Conservation (phyloP, 2,329 filamentous ascomycete species). For the Chalara sp. region DNA sequence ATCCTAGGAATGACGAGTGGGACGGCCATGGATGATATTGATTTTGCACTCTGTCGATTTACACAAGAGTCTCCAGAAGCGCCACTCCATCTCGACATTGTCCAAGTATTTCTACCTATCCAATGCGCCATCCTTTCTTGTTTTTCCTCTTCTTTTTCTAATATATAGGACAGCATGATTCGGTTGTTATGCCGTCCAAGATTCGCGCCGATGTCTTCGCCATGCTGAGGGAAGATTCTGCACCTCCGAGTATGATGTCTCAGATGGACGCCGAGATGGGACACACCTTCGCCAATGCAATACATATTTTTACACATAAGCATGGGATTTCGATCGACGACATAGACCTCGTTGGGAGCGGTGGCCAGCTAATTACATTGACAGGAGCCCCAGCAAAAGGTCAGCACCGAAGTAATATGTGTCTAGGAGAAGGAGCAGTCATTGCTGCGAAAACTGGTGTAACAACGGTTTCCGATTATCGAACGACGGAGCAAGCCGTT, state of each 20-base stretch:
- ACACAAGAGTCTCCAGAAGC: slow-evolving; percentile 26
- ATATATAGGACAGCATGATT: slow-evolving; percentile 20
- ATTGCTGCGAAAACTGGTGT: slow-evolving; percentile 28
- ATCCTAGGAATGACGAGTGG: slow-evolving; percentile 26
- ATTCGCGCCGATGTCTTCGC: slow-evolving; percentile 26
- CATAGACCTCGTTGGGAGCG: slow-evolving; percentile 26
- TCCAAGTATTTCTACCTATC: slow-evolving; percentile 17
- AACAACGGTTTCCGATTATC: slow-evolving; percentile 27
- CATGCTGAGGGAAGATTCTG: slow-evolving; percentile 26
- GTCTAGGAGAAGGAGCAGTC: slow-evolving; percentile 26
- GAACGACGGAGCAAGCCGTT: slow-evolving; percentile 28
- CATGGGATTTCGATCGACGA: slow-evolving; percentile 24
- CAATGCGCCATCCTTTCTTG: not conserved
- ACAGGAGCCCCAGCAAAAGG: slow-evolving; percentile 23
- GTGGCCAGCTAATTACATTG: slow-evolving; percentile 24
- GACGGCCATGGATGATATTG: slow-evolving; percentile 27
- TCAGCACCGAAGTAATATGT: slow-evolving; percentile 27
- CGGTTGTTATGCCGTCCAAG: slow-evolving; percentile 27
- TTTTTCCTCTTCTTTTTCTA: not conserved
- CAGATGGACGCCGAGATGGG: slow-evolving; percentile 28
- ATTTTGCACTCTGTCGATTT: slow-evolving; percentile 26
- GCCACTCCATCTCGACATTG: slow-evolving; percentile 21
- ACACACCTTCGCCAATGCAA: slow-evolving; percentile 26
- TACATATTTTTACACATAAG: slow-evolving; percentile 25
- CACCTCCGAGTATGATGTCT: slow-evolving; percentile 26